Conservation (phyloP, 306 rosid genomes). For the Gastrolobium bilobum region DNA sequence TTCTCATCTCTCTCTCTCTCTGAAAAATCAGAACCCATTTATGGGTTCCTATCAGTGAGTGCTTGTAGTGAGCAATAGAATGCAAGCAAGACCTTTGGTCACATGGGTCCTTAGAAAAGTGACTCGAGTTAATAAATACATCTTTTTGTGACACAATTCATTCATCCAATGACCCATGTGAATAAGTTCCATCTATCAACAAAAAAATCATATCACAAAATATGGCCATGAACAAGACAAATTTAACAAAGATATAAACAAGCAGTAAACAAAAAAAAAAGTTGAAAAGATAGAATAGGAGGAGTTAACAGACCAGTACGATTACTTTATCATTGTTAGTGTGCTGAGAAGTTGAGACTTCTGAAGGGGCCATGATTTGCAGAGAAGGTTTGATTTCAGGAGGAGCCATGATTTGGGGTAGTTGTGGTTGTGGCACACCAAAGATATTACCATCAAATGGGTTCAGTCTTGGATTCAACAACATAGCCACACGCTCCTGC, state of each 20-base stretch:
- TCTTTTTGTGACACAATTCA: no score
- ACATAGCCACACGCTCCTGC: slow-evolving; percentile 31
- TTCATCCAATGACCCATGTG: no score
- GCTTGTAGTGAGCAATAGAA: no score
- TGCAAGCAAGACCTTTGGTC: no score
- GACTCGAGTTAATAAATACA: no score
- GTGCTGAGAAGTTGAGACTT: background rate
- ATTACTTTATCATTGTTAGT: slow-evolving; percentile 52
- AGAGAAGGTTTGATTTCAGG: background rate
- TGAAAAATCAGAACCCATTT: no score
- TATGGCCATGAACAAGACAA: background rate
- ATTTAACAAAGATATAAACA: background rate
- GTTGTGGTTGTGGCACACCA: background rate
- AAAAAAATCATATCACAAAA: no score
- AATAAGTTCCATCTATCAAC: no score
- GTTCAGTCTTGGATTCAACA: slow-evolving; percentile 18
- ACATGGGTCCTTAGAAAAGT: no score
- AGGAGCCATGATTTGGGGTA: slow-evolving; percentile 8
- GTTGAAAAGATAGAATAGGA: background rate
- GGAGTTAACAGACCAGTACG: slow-evolving; percentile 46
- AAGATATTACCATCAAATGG: background rate
- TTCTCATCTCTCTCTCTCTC: no score
- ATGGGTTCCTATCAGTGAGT: no score
- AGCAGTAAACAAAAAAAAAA: background rate
- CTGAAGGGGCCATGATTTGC: background rate